Conservation (phyloP, 805 yeast genomes). For the Saturnispora hagleri region DNA sequence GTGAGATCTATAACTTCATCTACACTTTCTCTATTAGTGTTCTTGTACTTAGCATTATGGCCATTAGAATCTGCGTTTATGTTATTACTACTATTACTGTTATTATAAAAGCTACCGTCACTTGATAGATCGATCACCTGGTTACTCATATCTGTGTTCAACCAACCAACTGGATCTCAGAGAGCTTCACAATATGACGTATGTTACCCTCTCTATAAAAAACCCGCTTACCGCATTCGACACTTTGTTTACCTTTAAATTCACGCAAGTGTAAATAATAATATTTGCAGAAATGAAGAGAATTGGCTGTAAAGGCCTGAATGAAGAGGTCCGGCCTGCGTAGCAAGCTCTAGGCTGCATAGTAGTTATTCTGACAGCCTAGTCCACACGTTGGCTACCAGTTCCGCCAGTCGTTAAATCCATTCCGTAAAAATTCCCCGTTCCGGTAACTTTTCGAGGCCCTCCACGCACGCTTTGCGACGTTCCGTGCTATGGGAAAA, state of each 20-base stretch:
- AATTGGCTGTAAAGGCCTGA: not conserved
- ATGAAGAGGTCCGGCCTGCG: not conserved
- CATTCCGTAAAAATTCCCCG: not conserved
- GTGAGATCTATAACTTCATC: not conserved
- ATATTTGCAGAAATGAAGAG: not conserved
- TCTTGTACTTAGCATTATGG: no score
- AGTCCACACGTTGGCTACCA: not conserved
- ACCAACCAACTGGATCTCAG: no score
- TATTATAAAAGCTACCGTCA: not conserved
- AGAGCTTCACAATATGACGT: not conserved
- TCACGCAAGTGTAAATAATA: not conserved
- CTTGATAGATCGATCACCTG: not conserved
- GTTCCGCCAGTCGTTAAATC: not conserved
- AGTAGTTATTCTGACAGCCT: no score
- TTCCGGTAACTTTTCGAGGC: not conserved
- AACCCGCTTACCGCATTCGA: not conserved
- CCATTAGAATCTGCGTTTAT: no score
- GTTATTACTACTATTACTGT: not conserved
- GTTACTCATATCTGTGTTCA: not conserved
- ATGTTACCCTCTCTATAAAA: not conserved
- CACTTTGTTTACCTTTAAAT: not conserved
- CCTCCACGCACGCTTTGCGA: not conserved
- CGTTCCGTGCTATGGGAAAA: not conserved
- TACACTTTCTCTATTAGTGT: not conserved
- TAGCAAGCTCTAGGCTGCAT: no score